Conservation (phyloP, 345 rosid genomes). For the Arabidopsis arenosa region DNA sequence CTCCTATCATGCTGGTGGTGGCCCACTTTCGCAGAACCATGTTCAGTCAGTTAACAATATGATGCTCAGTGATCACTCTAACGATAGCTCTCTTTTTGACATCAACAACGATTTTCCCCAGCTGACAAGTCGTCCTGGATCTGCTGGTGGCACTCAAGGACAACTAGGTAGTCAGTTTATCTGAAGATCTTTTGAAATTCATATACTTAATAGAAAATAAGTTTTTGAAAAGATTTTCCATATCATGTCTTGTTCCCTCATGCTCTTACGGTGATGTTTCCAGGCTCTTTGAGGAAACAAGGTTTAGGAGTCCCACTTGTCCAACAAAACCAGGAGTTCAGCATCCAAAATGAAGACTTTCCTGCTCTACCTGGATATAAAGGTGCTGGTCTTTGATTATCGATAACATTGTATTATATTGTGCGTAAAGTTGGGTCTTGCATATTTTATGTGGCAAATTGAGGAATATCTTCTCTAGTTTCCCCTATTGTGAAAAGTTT, state of each 20-base stretch:
- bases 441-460: conserved; percentile 7
- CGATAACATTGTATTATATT: conserved; percentile 18
- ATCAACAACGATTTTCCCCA: conserved; percentile 94
- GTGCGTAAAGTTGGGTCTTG: conserved; percentile 17
- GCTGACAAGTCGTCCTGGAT: conserved; percentile 91
- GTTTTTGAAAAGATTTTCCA: not conserved
- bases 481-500: conserved; percentile 2
- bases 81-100: conserved; percentile 88
- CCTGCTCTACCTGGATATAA: conserved; percentile 98
- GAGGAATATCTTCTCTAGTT: conserved; percentile 11
- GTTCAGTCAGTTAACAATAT: conserved; percentile 86
- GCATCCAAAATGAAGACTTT: conserved; percentile 99
- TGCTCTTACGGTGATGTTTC: conserved; percentile 42
- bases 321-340: conserved; percentile 98
- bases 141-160: conserved; percentile 98
- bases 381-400: conserved; percentile 59
- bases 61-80: conserved; percentile 77
- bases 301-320: conserved; percentile 86
- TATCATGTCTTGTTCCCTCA: conserved; percentile 33
- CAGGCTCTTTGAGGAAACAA: conserved; percentile 92
- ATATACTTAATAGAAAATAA: conserved; percentile 17
- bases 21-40: conserved; percentile 87
- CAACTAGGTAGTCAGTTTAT: conserved; percentile 66
- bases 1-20: conserved; percentile 79
- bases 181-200: conserved; percentile 22